phyloP scores from a whole-genome alignment of 139 green algal genomes.

The Ulvella scutata region DNA sequence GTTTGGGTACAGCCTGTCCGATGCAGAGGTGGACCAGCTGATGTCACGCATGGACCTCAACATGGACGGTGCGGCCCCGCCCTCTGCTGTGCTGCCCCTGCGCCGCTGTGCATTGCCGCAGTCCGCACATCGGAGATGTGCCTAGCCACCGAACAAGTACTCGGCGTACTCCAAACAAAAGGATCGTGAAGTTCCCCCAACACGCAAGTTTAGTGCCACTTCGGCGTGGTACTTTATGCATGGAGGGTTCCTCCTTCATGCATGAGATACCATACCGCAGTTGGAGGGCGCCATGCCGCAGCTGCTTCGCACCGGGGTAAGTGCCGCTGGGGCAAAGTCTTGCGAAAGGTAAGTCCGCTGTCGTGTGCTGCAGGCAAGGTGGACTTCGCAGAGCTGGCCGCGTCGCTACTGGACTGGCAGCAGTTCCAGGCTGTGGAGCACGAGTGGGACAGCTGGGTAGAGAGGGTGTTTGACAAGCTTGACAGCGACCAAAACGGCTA shows the following conservation, averaged over 20 bases:
- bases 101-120: background rate
- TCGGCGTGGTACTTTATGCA: no score
- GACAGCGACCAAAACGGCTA: conserved; percentile 53
- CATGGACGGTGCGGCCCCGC: no score
- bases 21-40: conserved; percentile 58
- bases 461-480: conserved; percentile 13
- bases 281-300: no score
- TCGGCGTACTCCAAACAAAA: no score
- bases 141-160: no score
- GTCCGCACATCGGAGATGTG: no score
- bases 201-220: no score
- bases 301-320: no score
- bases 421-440: conserved; percentile 5
- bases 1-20: conserved; percentile 40
- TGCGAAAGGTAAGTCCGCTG: background rate
- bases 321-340: background rate
- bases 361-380: background rate
- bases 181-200: no score
- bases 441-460: background rate
- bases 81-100: background rate
- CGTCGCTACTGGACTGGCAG: background rate
- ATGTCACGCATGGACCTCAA: conserved; percentile 42
- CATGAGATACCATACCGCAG: no score
- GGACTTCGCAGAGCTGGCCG: background rate
- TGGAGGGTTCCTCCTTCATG: no score